Percentiles rank a stretch among this genome's conserved stretches.
Conservation (phyloP, 169 alveolate genomes). For the Plasmodium blacklocki region DNA sequence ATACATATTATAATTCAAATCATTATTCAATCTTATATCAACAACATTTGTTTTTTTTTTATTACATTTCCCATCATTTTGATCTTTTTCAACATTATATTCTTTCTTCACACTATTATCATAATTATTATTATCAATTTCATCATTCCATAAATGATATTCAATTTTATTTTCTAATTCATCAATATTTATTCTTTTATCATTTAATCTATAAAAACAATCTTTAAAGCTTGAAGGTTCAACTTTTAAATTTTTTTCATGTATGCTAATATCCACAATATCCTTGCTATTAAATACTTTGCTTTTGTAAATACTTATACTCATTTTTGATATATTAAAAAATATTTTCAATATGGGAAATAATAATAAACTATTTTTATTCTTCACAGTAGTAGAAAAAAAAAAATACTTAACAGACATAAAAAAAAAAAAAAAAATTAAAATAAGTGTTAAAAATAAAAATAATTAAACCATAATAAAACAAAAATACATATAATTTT, state of each 20-base stretch:
- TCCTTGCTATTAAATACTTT: constrained; percentile 57
- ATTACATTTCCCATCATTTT: background rate
- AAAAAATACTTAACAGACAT: constrained; percentile 20
- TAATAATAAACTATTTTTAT: too few species aligned
- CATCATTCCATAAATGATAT: background rate
- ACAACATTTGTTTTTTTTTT: background rate
- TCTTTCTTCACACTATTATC: background rate
- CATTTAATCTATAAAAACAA: constrained; percentile 45
- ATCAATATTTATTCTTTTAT: constrained; percentile 18
- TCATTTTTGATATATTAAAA: constrained; percentile 25
- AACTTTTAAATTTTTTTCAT: constrained; percentile 23
- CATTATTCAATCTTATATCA: background rate
- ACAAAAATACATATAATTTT: too few species aligned
- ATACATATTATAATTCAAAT: background rate
- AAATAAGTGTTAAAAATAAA: too few species aligned
- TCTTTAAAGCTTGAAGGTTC: constrained; percentile 65
- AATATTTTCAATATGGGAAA: too few species aligned
- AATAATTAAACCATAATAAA: too few species aligned
- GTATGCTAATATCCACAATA: constrained; percentile 60
- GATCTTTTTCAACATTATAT: constrained; percentile 8
- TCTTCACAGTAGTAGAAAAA: background rate
- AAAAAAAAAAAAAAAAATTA: background rate
- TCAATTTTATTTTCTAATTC: constrained; percentile 15
- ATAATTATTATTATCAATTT: background rate
- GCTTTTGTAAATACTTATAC: constrained; percentile 52